phyloP scores from a whole-genome alignment of 345 rosid genomes.

The Pugionium cornutum region DNA sequence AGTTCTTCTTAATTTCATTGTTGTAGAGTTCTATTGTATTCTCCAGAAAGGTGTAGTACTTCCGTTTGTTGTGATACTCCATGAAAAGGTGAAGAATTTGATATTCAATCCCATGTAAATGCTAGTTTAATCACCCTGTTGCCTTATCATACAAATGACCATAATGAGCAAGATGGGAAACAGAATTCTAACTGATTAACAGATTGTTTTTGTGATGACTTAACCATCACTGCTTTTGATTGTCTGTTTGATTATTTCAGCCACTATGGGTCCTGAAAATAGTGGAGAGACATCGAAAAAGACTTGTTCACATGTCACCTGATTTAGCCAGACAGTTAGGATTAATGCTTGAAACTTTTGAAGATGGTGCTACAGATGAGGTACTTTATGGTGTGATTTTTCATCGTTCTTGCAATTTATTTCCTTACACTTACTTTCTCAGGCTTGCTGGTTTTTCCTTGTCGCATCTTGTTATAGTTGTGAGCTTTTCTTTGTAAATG shows the following conservation, averaged over 20 bases:
- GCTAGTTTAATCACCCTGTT: slow-evolving; percentile 5
- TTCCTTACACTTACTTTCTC: slow-evolving; percentile 1
- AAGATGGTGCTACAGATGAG: slow-evolving; percentile 46
- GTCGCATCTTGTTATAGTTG: neutral
- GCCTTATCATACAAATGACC: slow-evolving; percentile 12
- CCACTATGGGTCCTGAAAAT: slow-evolving; percentile 89
- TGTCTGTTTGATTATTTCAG: slow-evolving; percentile 44
- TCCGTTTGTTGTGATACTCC: neutral
- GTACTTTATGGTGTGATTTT: slow-evolving; percentile 39
- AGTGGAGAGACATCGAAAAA: slow-evolving; percentile 59
- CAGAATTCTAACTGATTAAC: neutral
- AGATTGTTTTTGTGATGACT: neutral
- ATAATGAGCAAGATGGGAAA: neutral
- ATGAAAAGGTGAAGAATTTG: neutral
- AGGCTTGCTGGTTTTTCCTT: neutral
- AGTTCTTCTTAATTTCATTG: slow-evolving; percentile 45
- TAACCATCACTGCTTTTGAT: slow-evolving; percentile 25
- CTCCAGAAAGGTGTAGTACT: neutral
- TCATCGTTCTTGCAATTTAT: neutral
- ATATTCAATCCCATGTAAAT: neutral
- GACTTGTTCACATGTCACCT: slow-evolving; percentile 84
- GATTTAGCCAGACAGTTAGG: slow-evolving; percentile 89
- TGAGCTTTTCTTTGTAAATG: slow-evolving; percentile 5
- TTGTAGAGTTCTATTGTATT: slow-evolving; percentile 1
- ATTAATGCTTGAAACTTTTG: slow-evolving; percentile 58